Percentiles rank a stretch among this genome's conserved stretches.
These are phyloP conservation scores for Mycena polygramma DNA, from an alignment of 768 basidiomycete species.

Conservation along the genomic window DNA sequence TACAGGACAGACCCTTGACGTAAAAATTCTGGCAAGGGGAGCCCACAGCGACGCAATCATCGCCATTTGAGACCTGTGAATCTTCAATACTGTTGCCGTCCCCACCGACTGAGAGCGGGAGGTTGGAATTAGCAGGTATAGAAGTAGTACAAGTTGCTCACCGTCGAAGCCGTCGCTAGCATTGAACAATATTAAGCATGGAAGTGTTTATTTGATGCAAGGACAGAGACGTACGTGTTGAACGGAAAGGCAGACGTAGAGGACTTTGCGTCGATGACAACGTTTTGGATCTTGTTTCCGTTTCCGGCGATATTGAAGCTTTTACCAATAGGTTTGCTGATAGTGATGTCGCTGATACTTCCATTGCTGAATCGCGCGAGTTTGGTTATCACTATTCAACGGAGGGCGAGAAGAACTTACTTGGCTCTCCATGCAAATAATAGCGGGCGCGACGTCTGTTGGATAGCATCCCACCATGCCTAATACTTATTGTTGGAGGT, in stretches of 20 bases:
- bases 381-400: neutral
- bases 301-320: constrained; percentile 37
- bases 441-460: constrained; percentile 29
- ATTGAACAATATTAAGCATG: too few species aligned
- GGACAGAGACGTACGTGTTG: constrained; percentile 29
- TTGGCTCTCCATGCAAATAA: constrained; percentile 33
- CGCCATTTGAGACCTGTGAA: constrained; percentile 27
- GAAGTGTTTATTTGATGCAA: neutral
- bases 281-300: constrained; percentile 28
- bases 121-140: neutral
- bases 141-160: neutral
- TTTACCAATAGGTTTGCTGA: constrained; percentile 37
- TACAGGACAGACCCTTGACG: constrained; percentile 29
- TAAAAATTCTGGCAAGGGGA: constrained; percentile 33
- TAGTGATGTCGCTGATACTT: constrained; percentile 30
- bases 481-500: neutral
- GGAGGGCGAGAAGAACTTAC: constrained; percentile 6
- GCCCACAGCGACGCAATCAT: constrained; percentile 34
- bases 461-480: constrained; percentile 32
- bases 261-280: constrained; percentile 31
- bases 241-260: constrained; percentile 30
- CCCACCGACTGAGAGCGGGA: constrained; percentile 23
- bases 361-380: constrained; percentile 25
- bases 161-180: constrained; percentile 29
- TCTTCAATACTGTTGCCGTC: constrained; percentile 33